These are phyloP conservation scores for Podochytrium sp. DNA, from an alignment of 192 early-diverging fungal genomes.

Conservation along the genomic window DNA sequence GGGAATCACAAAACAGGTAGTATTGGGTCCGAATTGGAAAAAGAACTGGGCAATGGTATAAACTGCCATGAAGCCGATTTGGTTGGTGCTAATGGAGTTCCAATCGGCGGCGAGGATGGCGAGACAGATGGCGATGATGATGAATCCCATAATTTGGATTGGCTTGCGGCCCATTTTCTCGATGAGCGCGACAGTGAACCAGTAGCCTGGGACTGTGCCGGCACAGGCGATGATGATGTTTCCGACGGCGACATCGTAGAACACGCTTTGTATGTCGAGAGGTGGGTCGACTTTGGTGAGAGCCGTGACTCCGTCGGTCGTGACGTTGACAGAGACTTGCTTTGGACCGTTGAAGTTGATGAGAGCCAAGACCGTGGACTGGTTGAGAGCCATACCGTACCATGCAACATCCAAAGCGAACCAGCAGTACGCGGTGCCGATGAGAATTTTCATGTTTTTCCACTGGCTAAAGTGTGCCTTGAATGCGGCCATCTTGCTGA, in stretches of 20 bases:
- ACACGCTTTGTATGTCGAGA: constrained; percentile 51
- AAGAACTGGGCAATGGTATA: constrained; percentile 58
- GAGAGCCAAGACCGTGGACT: constrained; percentile 18
- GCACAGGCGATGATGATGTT: constrained; percentile 83
- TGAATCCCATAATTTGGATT: constrained; percentile 92
- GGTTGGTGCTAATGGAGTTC: constrained; percentile 21
- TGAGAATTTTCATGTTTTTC: constrained; percentile 79
- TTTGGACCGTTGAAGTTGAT: constrained; percentile 38
- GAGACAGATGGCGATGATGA: constrained; percentile 74
- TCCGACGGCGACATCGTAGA: constrained; percentile 65
- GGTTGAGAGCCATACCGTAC: constrained; percentile 47
- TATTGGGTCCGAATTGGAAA: constrained; percentile 96
- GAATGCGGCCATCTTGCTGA: constrained; percentile 26
- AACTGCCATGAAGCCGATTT: constrained; percentile 46
- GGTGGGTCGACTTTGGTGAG: constrained; percentile 46
- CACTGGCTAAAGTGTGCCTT: constrained; percentile 73
- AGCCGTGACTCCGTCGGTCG: not conserved
- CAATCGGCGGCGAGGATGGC: constrained; percentile 46
- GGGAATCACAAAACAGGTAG: constrained; percentile 82
- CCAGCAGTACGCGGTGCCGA: constrained; percentile 50
- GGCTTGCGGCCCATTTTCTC: constrained; percentile 86
- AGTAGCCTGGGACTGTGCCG: constrained; percentile 87
- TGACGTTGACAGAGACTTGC: not conserved
- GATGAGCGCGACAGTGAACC: constrained; percentile 87
- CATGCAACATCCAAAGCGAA: constrained; percentile 55